Percentiles rank a stretch among this genome's conserved stretches.
Evolutionary conservation across 78 protist genomes (phyloP).

Genomic region (Acrasis kona): DNA sequence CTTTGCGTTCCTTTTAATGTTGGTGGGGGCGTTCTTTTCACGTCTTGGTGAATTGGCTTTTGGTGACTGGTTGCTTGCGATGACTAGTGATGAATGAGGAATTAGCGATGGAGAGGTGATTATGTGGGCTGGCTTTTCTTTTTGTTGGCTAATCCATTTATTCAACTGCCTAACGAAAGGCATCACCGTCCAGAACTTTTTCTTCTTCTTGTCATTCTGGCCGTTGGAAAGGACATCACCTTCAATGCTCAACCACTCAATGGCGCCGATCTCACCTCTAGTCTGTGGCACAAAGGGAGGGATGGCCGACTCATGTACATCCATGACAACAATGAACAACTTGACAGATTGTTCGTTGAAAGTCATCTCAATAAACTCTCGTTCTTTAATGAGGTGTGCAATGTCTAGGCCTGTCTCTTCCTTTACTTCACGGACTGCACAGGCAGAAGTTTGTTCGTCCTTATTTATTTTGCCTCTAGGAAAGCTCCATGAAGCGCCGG

Average conservation of each 20-base stretch:
- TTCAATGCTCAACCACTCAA: constrained; percentile 19
- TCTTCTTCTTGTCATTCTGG: neutral
- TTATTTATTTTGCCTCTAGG: constrained; percentile 39
- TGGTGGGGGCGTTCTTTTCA: too few species aligned
- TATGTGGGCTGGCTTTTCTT: too few species aligned
- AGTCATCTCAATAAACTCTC: neutral
- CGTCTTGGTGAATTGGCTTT: too few species aligned
- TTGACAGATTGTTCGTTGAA: neutral
- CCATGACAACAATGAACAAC: constrained; percentile 13
- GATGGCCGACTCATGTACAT: constrained; percentile 3
- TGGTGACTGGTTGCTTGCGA: too few species aligned
- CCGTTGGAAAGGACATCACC: too few species aligned
- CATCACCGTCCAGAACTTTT: neutral
- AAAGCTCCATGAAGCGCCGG: constrained; percentile 20
- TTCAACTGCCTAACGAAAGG: neutral
- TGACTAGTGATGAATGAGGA: too few species aligned
- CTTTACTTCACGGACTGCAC: constrained; percentile 38
- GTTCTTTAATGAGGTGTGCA: neutral
- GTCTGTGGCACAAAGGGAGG: constrained; percentile 22
- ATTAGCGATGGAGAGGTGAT: too few species aligned
- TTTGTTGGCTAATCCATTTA: too few species aligned
- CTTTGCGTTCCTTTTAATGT: too few species aligned
- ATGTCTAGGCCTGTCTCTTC: constrained; percentile 53
- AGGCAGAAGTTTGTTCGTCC: constrained; percentile 2
- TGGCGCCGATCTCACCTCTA: constrained; percentile 32